Evolutionary conservation across 495 filamentous ascomycete species (phyloP).

Genomic region (Aspergillus mulundensis): DNA sequence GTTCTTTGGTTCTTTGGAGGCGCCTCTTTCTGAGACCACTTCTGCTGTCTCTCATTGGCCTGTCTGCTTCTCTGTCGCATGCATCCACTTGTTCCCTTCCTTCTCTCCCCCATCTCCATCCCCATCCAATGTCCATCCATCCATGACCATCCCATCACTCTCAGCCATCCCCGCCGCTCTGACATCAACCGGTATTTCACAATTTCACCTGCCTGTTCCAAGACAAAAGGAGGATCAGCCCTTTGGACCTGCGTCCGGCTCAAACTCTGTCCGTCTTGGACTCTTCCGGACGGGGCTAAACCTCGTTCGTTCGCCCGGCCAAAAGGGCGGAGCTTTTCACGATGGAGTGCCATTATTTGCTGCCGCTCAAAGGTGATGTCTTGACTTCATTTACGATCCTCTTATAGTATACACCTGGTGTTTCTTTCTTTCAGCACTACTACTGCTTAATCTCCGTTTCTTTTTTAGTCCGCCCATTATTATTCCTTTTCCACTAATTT

Average conservation of each 20-base stretch:
- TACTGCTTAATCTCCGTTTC: conserved; percentile 13
- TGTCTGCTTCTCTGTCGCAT: conserved; percentile 25
- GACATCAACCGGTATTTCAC: conserved; percentile 43
- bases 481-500: conserved; percentile 14
- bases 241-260: conserved; percentile 46
- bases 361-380: conserved; percentile 38
- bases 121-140: background rate
- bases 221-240: conserved; percentile 44
- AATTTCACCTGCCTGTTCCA: conserved; percentile 14
- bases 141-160: background rate
- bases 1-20: conserved; percentile 11
- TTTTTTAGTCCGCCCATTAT: conserved; percentile 14
- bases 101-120: conserved; percentile 12
- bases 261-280: conserved; percentile 41
- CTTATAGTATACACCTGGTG: conserved; percentile 14
- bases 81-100: conserved; percentile 41
- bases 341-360: conserved; percentile 29
- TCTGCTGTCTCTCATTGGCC: conserved; percentile 17
- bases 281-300: conserved; percentile 34
- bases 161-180: conserved; percentile 34
- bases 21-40: conserved; percentile 15
- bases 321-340: conserved; percentile 24
- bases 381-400: conserved; percentile 38
- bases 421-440: conserved; percentile 17
- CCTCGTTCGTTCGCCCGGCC: conserved; percentile 24